These are phyloP conservation scores for Poronia punctata DNA, from an alignment of 495 filamentous ascomycete species.

Conservation along the genomic window DNA sequence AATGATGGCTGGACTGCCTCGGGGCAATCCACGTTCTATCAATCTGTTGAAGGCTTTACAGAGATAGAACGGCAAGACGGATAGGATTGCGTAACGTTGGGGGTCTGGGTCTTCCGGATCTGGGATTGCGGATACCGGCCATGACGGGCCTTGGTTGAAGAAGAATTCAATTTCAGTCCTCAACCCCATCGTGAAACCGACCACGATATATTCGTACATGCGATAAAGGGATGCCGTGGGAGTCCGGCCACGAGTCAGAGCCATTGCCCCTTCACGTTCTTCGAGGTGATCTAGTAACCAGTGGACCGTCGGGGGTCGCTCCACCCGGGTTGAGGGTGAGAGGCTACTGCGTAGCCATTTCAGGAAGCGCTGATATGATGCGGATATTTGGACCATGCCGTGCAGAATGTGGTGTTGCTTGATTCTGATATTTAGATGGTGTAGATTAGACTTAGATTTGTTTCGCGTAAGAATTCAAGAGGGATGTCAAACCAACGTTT, in stretches of 20 bases:
- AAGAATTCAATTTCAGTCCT: constrained; percentile 25
- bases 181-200: constrained; percentile 17
- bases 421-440: no score
- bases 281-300: background rate
- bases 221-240: constrained; percentile 16
- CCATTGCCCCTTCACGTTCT: background rate
- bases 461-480: background rate
- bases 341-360: background rate
- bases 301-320: background rate
- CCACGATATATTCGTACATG: constrained; percentile 19
- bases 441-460: no score
- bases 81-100: constrained; percentile 20
- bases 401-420: no score
- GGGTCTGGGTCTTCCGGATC: constrained; percentile 23
- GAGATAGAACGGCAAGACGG: constrained; percentile 15
- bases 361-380: no score
- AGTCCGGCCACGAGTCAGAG: background rate
- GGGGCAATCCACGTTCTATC: constrained; percentile 18
- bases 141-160: constrained; percentile 14
- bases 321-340: no score
- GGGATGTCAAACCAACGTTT: no score
- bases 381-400: no score
- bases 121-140: constrained; percentile 17
- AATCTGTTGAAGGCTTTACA: constrained; percentile 18
- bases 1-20: constrained; percentile 13